Percentiles rank a stretch among this genome's conserved stretches.
phyloP scores from a whole-genome alignment of 352 stramenopile genomes.

The Globisporangium emineosum region DNA sequence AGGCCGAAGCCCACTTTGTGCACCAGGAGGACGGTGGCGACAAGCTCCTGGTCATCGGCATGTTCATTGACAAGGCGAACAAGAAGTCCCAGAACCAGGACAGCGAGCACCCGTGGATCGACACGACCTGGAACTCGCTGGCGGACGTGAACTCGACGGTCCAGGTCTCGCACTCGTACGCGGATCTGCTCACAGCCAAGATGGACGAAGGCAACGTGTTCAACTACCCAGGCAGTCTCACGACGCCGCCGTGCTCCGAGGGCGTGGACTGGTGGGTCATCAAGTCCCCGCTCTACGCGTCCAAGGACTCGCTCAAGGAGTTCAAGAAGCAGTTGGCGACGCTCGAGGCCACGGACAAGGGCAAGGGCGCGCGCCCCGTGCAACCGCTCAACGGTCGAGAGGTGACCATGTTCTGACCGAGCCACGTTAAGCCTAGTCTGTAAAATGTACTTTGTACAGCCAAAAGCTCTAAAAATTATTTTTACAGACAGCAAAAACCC shows the following conservation, averaged over 20 bases:
- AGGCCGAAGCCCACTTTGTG: conserved; percentile 43
- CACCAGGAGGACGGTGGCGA: conserved; percentile 27
- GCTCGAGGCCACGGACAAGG: conserved; percentile 17
- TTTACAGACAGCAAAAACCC: not conserved
- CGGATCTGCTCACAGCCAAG: conserved; percentile 11
- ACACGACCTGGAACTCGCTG: conserved; percentile 18
- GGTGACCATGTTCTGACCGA: conserved; percentile 11
- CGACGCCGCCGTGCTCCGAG: conserved; percentile 48
- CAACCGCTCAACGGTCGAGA: conserved; percentile 18
- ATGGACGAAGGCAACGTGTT: conserved; percentile 30
- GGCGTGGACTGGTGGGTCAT: conserved; percentile 68
- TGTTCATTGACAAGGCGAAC: conserved; percentile 18
- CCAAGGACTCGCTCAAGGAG: conserved; percentile 5
- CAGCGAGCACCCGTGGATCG: conserved; percentile 11
- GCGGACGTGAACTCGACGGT: conserved; percentile 14
- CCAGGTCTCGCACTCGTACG: conserved; percentile 19
- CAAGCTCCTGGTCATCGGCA: conserved; percentile 25
- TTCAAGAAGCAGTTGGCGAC: conserved; percentile 20
- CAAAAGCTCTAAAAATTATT: not conserved
- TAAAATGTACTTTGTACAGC: not conserved
- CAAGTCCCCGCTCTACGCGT: conserved; percentile 14
- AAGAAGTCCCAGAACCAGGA: not conserved
- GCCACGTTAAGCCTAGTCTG: not conserved
- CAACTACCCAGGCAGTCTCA: conserved; percentile 74
- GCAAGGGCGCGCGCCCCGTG: conserved; percentile 13